Evolutionary conservation across 1,284 basidiomycete species (phyloP).

Genomic region (Macrocystidia cucumis): DNA sequence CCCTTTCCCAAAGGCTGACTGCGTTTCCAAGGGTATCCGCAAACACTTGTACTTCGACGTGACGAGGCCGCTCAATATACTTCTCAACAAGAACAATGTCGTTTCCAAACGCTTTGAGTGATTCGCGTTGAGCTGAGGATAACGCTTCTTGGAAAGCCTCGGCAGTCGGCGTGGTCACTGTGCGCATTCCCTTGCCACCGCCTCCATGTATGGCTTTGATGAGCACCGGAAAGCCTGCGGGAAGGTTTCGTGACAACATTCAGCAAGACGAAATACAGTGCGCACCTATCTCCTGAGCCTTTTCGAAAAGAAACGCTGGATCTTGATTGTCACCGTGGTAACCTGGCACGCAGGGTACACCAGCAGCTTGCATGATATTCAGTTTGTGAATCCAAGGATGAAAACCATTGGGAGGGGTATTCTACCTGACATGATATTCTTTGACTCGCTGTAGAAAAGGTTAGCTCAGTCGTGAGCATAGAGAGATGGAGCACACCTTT

Average conservation of each 20-base stretch:
- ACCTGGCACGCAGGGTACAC: slow-evolving; percentile 90
- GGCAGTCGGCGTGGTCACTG: slow-evolving; percentile 65
- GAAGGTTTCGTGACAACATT: slow-evolving; percentile 1
- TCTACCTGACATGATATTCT: slow-evolving; percentile 85
- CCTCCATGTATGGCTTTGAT: slow-evolving; percentile 97
- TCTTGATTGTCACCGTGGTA: slow-evolving; percentile 80
- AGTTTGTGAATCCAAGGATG: slow-evolving; percentile 4
- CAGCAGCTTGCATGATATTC: slow-evolving; percentile 74
- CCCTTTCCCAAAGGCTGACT: slow-evolving; percentile 88
- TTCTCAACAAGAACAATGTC: slow-evolving; percentile 82
- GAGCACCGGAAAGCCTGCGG: slow-evolving; percentile 77
- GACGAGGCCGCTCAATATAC: slow-evolving; percentile 77
- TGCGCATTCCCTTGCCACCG: slow-evolving; percentile 96
- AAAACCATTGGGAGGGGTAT: slow-evolving; percentile 5
- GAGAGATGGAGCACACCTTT: slow-evolving; percentile 51
- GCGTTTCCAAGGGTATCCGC: slow-evolving; percentile 72
- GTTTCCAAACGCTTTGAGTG: slow-evolving; percentile 81
- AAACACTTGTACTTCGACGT: slow-evolving; percentile 90
- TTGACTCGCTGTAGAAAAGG: slow-evolving; percentile 53
- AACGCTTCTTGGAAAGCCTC: slow-evolving; percentile 73
- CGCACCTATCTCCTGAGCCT: slow-evolving; percentile 70
- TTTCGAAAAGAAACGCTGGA: slow-evolving; percentile 48
- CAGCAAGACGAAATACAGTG: slow-evolving; percentile 7
- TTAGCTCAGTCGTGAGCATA: slow-evolving; percentile 11
- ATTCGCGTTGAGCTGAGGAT: slow-evolving; percentile 82